Percentiles rank a stretch among this genome's conserved stretches.
phyloP scores from a whole-genome alignment of 176 grass and related monocot species.

The Oryza coarctata region DNA sequence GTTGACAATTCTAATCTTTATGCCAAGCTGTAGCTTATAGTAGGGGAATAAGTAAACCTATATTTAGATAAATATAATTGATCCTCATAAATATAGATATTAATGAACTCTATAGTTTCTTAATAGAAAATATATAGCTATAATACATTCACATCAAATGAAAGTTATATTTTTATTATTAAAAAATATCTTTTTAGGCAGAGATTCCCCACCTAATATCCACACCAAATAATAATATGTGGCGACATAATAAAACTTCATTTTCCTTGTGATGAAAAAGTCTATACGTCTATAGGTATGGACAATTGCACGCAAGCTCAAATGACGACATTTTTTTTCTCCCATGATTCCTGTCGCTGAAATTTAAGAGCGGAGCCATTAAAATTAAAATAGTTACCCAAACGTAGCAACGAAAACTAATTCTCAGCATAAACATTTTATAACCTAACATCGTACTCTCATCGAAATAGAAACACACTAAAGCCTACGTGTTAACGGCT shows the following conservation, averaged over 20 bases:
- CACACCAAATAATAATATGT: not conserved
- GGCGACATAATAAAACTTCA: not conserved
- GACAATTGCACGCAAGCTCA: not conserved
- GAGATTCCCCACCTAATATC: not conserved
- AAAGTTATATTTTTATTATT: too few relatives aligned
- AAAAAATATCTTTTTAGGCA: not conserved
- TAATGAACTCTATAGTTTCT: not conserved
- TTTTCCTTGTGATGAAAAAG: not conserved
- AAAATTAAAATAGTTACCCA: not conserved
- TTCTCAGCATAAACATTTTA: not conserved
- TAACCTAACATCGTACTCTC: not conserved
- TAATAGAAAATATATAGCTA: not conserved
- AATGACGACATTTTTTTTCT: not conserved
- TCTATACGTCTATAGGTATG: not conserved
- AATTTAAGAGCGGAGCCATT: not conserved
- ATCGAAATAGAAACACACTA: fast-evolving
- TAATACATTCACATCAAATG: not conserved
- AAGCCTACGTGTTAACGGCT: fast-evolving
- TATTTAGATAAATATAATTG: not conserved
- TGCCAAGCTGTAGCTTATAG: not conserved
- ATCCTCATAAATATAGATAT: not conserved
- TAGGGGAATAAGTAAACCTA: not conserved
- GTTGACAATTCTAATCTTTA: not conserved
- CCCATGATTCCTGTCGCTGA: fast-evolving
- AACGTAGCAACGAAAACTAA: not conserved